Evolutionary conservation across 164 flowering plant genomes (phyloP).

Genomic region (Chimonanthus salicifolius): DNA sequence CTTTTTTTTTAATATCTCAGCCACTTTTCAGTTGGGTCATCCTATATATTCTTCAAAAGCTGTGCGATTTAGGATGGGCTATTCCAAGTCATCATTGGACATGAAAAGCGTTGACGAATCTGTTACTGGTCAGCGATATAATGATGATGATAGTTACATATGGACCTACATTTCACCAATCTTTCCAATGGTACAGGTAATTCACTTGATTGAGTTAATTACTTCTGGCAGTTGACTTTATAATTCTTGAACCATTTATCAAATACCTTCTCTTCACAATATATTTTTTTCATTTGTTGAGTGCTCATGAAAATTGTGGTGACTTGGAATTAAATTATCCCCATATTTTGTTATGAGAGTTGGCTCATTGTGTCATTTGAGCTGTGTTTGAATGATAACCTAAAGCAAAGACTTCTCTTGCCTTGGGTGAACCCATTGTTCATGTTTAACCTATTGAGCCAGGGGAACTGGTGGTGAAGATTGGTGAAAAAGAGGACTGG

Average conservation of each 20-base stretch:
- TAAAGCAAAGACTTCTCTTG: no score
- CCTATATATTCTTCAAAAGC: conserved; percentile 49
- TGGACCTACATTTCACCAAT: conserved; percentile 44
- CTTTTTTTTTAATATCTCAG: conserved; percentile 17
- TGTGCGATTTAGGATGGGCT: conserved; percentile 45
- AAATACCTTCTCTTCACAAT: no score
- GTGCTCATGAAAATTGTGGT: no score
- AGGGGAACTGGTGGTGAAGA: neutral
- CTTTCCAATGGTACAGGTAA: conserved; percentile 49
- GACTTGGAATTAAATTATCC: no score
- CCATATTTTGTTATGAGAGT: neutral
- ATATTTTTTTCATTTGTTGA: no score
- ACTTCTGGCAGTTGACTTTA: neutral
- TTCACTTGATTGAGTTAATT: neutral
- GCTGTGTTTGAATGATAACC: no score
- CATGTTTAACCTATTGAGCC: no score
- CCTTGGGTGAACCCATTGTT: no score
- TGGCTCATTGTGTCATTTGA: neutral
- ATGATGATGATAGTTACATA: conserved; percentile 15
- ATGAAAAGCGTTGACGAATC: conserved; percentile 9
- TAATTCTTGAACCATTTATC: no score
- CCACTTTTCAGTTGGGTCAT: conserved; percentile 39
- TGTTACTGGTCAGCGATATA: conserved; percentile 5
- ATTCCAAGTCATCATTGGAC: conserved; percentile 19
- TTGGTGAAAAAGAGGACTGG: neutral